Conservation (phyloP, 371 early-diverging fungal species). For the Actinomortierella ambigua region DNA sequence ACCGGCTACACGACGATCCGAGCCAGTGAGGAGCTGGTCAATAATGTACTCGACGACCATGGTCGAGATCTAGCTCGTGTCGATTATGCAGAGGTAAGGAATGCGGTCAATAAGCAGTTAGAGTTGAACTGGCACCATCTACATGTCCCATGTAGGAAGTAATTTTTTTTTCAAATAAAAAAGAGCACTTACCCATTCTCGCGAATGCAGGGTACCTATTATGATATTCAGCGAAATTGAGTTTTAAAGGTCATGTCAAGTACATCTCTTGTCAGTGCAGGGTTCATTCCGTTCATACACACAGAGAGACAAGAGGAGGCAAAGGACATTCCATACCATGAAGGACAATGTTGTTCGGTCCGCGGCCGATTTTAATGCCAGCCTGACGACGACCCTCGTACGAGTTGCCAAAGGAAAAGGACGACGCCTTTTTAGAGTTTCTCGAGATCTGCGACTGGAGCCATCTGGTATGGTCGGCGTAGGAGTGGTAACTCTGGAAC, state of each 20-base stretch:
- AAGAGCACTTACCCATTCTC: too few species aligned
- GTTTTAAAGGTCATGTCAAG: too few species aligned
- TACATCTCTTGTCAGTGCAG: too few species aligned
- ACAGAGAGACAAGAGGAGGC: neutral
- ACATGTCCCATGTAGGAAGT: too few species aligned
- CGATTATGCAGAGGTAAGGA: too few species aligned
- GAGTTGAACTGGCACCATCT: too few species aligned
- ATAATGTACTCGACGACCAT: conserved; percentile 2
- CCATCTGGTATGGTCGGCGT: conserved; percentile 1
- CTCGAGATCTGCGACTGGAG: neutral
- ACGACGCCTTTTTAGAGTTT: neutral
- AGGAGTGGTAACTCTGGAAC: conserved; percentile 2
- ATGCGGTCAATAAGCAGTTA: too few species aligned
- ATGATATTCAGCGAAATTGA: too few species aligned
- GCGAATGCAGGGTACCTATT: too few species aligned
- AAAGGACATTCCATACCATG: neutral
- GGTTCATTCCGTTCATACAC: neutral
- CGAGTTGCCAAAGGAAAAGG: neutral
- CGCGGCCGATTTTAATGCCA: conserved; percentile 3
- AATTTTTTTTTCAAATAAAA: too few species aligned
- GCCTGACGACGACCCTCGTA: conserved; percentile 3
- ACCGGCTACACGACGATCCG: neutral
- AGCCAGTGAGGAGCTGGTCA: neutral
- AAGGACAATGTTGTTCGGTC: conserved; percentile 1
- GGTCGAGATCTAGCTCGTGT: neutral